These are phyloP conservation scores for Serendipita sp. DNA, from an alignment of 768 basidiomycete genomes.

Conservation along the genomic window DNA sequence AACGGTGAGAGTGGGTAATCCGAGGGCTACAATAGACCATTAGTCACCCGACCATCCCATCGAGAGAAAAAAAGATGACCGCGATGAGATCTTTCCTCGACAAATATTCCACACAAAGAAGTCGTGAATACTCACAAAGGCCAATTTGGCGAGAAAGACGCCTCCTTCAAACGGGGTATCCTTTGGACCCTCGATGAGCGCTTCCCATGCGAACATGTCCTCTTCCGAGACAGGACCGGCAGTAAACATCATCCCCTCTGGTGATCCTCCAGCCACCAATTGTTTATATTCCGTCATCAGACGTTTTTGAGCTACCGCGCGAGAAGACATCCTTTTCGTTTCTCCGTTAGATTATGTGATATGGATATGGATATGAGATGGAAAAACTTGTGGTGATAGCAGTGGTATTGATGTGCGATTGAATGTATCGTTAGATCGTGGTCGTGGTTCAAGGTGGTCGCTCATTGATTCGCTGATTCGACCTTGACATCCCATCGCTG, in stretches of 20 bases:
- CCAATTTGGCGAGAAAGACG: constrained; percentile 79
- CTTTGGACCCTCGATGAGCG: constrained; percentile 81
- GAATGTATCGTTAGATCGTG: too few species aligned
- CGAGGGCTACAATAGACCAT: constrained; percentile 34
- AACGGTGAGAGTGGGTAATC: constrained; percentile 97
- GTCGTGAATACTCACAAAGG: constrained; percentile 49
- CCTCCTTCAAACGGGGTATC: constrained; percentile 96
- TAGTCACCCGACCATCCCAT: too few species aligned
- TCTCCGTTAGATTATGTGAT: too few species aligned
- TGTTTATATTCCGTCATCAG: constrained; percentile 91
- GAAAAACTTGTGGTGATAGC: too few species aligned
- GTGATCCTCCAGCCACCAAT: constrained; percentile 65
- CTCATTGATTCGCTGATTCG: too few species aligned
- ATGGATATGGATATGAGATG: too few species aligned
- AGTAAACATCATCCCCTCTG: constrained; percentile 84
- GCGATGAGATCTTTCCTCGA: too few species aligned
- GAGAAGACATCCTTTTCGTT: constrained; percentile 14
- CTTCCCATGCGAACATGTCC: constrained; percentile 95
- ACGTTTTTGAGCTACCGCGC: constrained; percentile 60
- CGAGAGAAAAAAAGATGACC: constrained; percentile 17
- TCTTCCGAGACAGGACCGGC: constrained; percentile 84
- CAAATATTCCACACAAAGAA: not conserved
- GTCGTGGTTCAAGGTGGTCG: too few species aligned
- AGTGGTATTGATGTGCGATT: too few species aligned
- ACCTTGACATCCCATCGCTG: too few species aligned